Base-by-base conservation (phyloP, 1,139 yeast species). In the Yamadazyma diospyri region DNA sequence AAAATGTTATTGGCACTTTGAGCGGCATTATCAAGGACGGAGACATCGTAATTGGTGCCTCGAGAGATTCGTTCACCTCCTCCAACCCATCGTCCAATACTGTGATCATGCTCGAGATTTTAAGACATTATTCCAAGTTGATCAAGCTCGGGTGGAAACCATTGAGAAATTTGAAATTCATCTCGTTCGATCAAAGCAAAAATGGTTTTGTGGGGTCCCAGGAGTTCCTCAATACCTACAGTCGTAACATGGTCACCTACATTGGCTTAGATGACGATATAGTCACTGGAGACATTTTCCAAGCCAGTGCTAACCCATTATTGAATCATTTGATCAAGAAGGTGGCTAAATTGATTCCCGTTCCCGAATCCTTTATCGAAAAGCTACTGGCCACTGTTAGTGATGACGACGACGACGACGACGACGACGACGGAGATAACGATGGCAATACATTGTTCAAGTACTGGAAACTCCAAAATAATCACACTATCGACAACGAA, bases 111-210 rank as follows among this genome's bases (percentile, higher is more conserved):
- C 50, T 69, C 24, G 73, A 69, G 39, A 57, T 66, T 3, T 60
- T 66, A 63, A 49, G 69, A 25, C 61, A 64, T 33, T 63, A 59
- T 38, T 57, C 59, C 17, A 48, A 55, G 33, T 51, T 69, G 34
- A 46, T 50, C 4, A 43, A 49, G 15, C 34, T 55, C 27, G 75
- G 75, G 1, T 69, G 75, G 75, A 61, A 58, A 43, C 75, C 75
- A 1, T 48, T 68, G 28, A 51, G 75, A 29, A 62, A 57, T 19
- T 63, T 69, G 25, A 57, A 59, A 35, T 67, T 69, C 45, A 53
- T 68, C 4, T 64, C 71, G 1, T 68, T 72, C 69, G 75, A 69
- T 44, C 72, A 67, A 1, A 48, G 64, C 12, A 43, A 54, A 20
- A 57, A 56, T 35, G 69, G 69, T 3, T 46, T 57, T 14, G 35